Base-by-base conservation (phyloP, 768 basidiomycete genomes). In the Tephrocybe sp. region DNA sequence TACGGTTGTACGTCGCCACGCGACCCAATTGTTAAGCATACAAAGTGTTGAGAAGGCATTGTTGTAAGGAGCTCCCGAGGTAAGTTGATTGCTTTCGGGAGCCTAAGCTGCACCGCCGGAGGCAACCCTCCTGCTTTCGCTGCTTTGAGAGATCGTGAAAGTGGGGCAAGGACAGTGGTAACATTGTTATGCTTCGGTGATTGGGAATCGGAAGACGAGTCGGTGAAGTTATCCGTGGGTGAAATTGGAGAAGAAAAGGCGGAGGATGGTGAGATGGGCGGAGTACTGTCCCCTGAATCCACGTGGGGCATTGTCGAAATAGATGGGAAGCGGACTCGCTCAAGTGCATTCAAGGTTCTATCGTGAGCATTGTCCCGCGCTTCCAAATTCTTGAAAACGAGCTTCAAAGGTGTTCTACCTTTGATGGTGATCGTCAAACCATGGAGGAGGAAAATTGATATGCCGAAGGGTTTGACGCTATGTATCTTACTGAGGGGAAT, bases 1-100 rank as follows among this genome's bases (percentile, higher is more conserved):
- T 79, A 84, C 9, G 83, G 83, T 54, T 85, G 83, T 3, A 85
- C 81, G 57, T 85, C 81, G 5, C 81, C 82, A 62, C 85, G 68
- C 12, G 80, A 83, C 14, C 85, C 84, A 47, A 86, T 87, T 3
- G 82, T 84, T 39, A 87, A 62, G 60, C 79, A 80, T 4, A 80
- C 74, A 61, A 85, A 85, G 58, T 84, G 83, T 39, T 75, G 68
- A 12, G 74, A 62, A 6, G 67, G 62, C 40, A 62, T 45, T 9
- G 47, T 60, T 12, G 64, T 49, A 10, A 77, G 57, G 12, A 68
- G 55, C 19, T 65, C 66, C 8, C 58, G 56, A 0, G 76, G 77
- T n/a, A 78, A 50, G 57, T 78, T 82, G 53, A 81, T 73, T 14
- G 70, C 69, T 60, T 75, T 79, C 10, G 80, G 77, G 5, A 80